These are phyloP conservation scores for Pascua sp. DNA, from an alignment of 1,284 basidiomycete species.

Conservation along the genomic window DNA sequence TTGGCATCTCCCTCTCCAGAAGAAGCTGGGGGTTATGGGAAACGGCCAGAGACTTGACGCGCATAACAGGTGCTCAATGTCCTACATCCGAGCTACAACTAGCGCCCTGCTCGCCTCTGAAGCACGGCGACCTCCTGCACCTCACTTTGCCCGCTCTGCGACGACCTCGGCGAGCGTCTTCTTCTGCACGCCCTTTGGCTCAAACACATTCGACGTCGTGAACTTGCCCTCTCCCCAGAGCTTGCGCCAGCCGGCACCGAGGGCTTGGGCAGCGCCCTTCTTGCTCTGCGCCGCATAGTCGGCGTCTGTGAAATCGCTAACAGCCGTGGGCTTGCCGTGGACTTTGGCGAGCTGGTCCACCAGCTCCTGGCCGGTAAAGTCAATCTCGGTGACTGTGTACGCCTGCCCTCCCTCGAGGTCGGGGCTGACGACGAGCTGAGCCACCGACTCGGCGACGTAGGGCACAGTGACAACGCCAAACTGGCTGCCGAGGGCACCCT, in stretches of 20 bases:
- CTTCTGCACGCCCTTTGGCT: neutral
- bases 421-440: conserved; percentile 4
- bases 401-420: conserved; percentile 2
- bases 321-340: conserved; percentile 1
- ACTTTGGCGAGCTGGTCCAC: conserved; percentile 1
- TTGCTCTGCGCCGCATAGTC: neutral
- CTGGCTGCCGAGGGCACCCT: neutral
- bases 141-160: too few relatives aligned
- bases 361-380: conserved; percentile 9
- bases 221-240: conserved; percentile 12
- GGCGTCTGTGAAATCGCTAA: neutral
- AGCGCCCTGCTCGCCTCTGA: too few relatives aligned
- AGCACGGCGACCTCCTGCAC: too few relatives aligned
- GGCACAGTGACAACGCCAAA: conserved; percentile 1
- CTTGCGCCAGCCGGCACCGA: conserved; percentile 11
- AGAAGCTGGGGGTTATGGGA: too few relatives aligned
- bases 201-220: conserved; percentile 2
- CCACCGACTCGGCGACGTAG: conserved; percentile 6
- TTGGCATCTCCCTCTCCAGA: too few relatives aligned
- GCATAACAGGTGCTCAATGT: too few relatives aligned
- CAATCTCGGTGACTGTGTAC: conserved; percentile 7
- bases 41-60: too few relatives aligned
- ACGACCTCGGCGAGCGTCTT: conserved; percentile 6
- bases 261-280: neutral
- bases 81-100: too few relatives aligned